phyloP scores from a whole-genome alignment of 2,329 filamentous ascomycete genomes.

The Sporothrix inflata region DNA sequence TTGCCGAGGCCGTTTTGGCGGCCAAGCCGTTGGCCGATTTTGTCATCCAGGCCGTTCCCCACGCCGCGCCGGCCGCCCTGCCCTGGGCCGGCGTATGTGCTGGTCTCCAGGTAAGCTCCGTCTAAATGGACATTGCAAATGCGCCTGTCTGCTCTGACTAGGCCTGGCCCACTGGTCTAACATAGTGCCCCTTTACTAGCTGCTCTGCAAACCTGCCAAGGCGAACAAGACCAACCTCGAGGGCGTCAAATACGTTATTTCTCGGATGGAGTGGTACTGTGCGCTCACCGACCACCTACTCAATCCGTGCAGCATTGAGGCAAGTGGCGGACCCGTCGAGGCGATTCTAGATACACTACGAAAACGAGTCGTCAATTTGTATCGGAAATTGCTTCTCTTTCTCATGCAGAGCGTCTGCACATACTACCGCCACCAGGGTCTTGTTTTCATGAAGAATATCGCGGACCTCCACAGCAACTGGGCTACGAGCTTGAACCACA shows the following conservation, averaged over 20 bases:
- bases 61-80: conserved; percentile 40
- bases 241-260: conserved; percentile 44
- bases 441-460: conserved; percentile 39
- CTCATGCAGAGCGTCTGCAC: conserved; percentile 47
- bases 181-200: conserved; percentile 32
- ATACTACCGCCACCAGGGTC: conserved; percentile 40
- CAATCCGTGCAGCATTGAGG: conserved; percentile 30
- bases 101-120: conserved; percentile 40
- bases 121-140: too few relatives aligned
- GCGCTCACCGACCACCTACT: conserved; percentile 40
- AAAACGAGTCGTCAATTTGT: conserved; percentile 42
- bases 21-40: conserved; percentile 38
- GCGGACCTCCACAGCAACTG: conserved; percentile 42
- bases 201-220: conserved; percentile 40
- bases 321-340: conserved; percentile 10
- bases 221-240: conserved; percentile 40
- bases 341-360: conserved; percentile 35
- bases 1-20: conserved; percentile 35
- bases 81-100: conserved; percentile 45
- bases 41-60: conserved; percentile 38
- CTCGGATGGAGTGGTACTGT: conserved; percentile 47
- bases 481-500: conserved; percentile 39
- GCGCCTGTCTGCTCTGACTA: neutral
- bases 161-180: neutral
- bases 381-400: conserved; percentile 46